phyloP scores from a whole-genome alignment of 441 rosid genomes.

The Adansonia grandidieri region DNA sequence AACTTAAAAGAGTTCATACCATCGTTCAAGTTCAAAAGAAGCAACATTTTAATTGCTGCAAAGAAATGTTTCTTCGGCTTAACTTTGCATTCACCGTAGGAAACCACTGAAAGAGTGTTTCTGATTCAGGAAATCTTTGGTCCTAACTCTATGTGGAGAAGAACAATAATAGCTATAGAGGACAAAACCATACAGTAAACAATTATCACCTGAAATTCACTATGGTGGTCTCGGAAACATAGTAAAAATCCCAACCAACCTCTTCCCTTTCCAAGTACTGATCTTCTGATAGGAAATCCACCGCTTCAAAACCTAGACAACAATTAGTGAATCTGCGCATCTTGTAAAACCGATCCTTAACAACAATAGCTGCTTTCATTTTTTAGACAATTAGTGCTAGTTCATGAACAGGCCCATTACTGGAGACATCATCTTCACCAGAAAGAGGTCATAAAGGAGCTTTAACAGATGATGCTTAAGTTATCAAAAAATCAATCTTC shows the following conservation, averaged over 20 bases:
- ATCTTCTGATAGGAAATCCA: conserved; percentile 68
- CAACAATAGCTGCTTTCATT: conserved; percentile 65
- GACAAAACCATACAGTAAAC: background rate
- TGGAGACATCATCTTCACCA: conserved; percentile 79
- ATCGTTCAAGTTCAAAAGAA: background rate
- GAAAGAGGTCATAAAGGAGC: conserved; percentile 87
- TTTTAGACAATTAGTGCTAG: conserved; percentile 70
- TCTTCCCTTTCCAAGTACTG: conserved; percentile 75
- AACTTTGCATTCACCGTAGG: background rate
- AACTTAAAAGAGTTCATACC: background rate
- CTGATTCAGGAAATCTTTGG: conserved; percentile 4
- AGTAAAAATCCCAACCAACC: conserved; percentile 44
- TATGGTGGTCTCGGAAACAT: background rate
- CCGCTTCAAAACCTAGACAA: conserved; percentile 82
- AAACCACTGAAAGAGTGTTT: background rate
- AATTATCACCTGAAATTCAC: background rate
- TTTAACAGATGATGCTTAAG: conserved; percentile 57
- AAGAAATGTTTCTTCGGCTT: background rate
- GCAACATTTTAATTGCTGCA: background rate
- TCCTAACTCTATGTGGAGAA: background rate
- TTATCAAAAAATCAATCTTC: conserved; percentile 62
- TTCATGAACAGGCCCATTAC: conserved; percentile 71
- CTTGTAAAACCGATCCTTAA: conserved; percentile 78
- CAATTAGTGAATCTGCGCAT: conserved; percentile 70
- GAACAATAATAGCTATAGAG: background rate